These are phyloP conservation scores for Eimeria tenella DNA, from an alignment of 169 alveolate species.

Conservation along the genomic window DNA sequence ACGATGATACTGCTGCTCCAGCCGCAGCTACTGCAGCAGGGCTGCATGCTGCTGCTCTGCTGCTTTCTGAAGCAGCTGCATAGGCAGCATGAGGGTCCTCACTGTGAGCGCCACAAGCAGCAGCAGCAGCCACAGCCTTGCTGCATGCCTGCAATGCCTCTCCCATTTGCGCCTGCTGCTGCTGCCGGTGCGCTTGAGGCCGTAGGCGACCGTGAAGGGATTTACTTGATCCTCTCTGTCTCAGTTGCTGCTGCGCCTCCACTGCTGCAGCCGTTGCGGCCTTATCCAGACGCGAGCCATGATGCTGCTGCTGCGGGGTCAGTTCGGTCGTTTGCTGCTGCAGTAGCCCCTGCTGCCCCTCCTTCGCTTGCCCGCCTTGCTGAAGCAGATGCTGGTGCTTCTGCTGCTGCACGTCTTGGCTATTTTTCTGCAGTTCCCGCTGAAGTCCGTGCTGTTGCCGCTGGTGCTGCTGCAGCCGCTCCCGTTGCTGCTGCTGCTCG, in stretches of 20 bases:
- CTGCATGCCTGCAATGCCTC: neutral
- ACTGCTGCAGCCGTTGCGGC: neutral
- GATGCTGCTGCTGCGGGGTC: neutral
- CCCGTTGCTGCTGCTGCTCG: conserved; percentile 1
- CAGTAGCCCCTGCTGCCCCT: neutral
- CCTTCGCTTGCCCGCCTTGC: neutral
- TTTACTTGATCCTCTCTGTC: too few relatives aligned
- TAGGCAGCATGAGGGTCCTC: neutral
- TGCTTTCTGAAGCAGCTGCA: neutral
- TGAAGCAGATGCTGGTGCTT: neutral
- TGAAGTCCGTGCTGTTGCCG: conserved; percentile 18
- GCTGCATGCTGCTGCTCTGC: conserved; percentile 15
- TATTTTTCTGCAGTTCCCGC: neutral
- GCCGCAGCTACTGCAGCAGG: neutral
- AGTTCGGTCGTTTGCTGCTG: neutral
- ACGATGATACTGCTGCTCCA: neutral
- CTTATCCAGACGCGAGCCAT: neutral
- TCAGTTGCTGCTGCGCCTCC: neutral
- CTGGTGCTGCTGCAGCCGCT: neutral
- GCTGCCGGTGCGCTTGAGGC: neutral
- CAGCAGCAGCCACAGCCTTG: neutral
- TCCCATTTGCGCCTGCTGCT: neutral
- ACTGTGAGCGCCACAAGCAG: neutral
- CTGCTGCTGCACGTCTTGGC: neutral
- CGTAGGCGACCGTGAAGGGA: too few relatives aligned